Evolutionary conservation across 2,329 filamentous ascomycete genomes (phyloP), one percentile per base, ranked within the genome.

Genomic region (Colletotrichum orchidophilum): DNA sequence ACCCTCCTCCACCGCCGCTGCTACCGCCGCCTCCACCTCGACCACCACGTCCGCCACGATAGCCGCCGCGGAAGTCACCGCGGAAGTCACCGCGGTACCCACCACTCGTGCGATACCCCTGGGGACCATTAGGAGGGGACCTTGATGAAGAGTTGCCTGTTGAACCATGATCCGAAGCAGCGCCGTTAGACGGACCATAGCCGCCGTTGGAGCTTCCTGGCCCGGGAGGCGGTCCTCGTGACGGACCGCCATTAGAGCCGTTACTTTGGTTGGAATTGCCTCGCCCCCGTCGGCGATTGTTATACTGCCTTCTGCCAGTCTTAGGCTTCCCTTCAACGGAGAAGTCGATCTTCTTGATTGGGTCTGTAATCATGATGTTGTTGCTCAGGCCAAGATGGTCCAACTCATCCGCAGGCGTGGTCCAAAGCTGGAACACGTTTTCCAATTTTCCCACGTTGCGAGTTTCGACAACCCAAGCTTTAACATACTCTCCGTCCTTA

Each of bases 401-500:
- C 76, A 91, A 88, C 65, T 90, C 88, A 33, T 88, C 87, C 1
- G 85, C 82, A 0, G 86, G 83, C 0, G 93, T 84, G 6, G 90
- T 92, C 87, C 91, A 94, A 0, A 89, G 85, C 77, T 95, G 93
- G 75, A 94, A 95, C 1, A 94, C 81, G 52, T 93, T 84, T 73
- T 87, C 84, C 2, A 87, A 77, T 49, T 82, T 83, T 46, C 85
- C 81, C 1, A 94, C 79, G 0, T 82, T 78, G 2, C 86, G 83
- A 29, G 94, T 78, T 78, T 96, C 93, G 0, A 89, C 87, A 0
- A 95, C 85, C 94, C 93, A 96, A 2, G 87, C 83, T n/a, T 88
- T 88, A 9, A 94, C 90, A 74, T 94, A 96, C 7, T 86, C 82
- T 2, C 92, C 93, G 0, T 90, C 82, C 2, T 86, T 86, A 77